Evolutionary conservation across 371 early-diverging fungal species (phyloP), one percentile per base, ranked within the genome.

Genomic region (Cokeromyces recurvatus): DNA sequence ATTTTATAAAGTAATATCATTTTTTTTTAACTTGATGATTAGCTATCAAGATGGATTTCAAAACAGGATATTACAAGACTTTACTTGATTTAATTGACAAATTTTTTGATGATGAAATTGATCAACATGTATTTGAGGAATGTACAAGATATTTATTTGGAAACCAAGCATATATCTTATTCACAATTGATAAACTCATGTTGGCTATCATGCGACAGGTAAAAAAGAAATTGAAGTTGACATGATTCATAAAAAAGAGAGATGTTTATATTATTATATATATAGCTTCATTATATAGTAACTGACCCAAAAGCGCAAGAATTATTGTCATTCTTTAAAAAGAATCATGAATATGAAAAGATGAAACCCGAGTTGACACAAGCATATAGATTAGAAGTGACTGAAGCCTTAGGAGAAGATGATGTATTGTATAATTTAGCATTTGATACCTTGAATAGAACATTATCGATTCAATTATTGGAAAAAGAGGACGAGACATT

Each of bases 41-140:
- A 57, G 55, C 43, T n/a, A 35, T 55, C 11, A 14, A 65, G 15
- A 57, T 65, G 49, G 50, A 58, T 20, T 51, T 54, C 22, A 53
- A 51, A 23, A 12, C 43, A 4, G 86, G 89, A 44, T 86, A 85
- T 38, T 94, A 90, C 59, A 48, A 66, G 34, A 73, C 83, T 16
- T 69, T 95, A 17, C 58, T 93, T 16, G 77, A 80, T 34, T 55
- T 87, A 16, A 77, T 92, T 16, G 77, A 77, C 55, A 79, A 79
- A 42, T 82, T 88, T 43, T 64, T 94, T 58, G 82, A 77, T 46
- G 85, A 82, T 32, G 86, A 89, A 25, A 66, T 97, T 38, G 98
- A 99, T 32, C 65, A 77, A 25, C 64, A 70, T 35, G 72, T 67
- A 27, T 99, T 87, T 81, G 99, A 99, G 57, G 99, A 99, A 43